Conservation (phyloP, 768 basidiomycete genomes). For the Nidularia sp. region DNA sequence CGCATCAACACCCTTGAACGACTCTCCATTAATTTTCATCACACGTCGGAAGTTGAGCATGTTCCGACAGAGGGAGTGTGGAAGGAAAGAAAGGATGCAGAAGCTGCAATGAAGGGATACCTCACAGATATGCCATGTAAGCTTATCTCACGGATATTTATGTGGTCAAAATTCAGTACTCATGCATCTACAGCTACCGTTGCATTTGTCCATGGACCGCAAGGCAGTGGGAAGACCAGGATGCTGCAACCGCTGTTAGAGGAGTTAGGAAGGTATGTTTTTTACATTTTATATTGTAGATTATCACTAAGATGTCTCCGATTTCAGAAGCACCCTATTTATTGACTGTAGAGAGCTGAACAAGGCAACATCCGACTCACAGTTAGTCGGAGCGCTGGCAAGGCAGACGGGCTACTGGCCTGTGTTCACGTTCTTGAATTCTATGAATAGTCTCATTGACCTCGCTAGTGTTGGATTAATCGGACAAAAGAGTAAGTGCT, state of each 20-base stretch:
- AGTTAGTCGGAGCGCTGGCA: conserved; percentile 67
- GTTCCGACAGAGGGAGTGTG: conserved; percentile 49
- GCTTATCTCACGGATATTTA: conserved; percentile 14
- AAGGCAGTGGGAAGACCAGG: conserved; percentile 74
- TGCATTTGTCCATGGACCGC: conserved; percentile 77
- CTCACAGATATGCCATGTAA: conserved; percentile 73
- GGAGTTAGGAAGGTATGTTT: conserved; percentile 46
- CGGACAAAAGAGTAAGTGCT: conserved; percentile 76
- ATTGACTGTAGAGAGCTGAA: conserved; percentile 82
- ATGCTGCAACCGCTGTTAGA: conserved; percentile 54
- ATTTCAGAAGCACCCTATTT: conserved; percentile 56
- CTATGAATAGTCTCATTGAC: conserved; percentile 80
- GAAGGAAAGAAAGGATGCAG: conserved; percentile 84
- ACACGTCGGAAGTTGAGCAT: conserved; percentile 18
- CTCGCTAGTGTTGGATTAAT: conserved; percentile 92
- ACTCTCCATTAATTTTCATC: conserved; percentile 15
- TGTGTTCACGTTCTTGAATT: conserved; percentile 80
- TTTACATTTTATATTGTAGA: neutral
- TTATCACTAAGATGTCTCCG: neutral
- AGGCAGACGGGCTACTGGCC: conserved; percentile 87
- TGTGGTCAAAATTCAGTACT: neutral
- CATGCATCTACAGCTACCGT: conserved; percentile 50
- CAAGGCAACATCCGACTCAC: conserved; percentile 64
- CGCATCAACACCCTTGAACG: conserved; percentile 55
- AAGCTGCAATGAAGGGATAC: conserved; percentile 62